phyloP scores from a whole-genome alignment of 2,329 filamentous ascomycete species.

The Penicillium sp. region DNA sequence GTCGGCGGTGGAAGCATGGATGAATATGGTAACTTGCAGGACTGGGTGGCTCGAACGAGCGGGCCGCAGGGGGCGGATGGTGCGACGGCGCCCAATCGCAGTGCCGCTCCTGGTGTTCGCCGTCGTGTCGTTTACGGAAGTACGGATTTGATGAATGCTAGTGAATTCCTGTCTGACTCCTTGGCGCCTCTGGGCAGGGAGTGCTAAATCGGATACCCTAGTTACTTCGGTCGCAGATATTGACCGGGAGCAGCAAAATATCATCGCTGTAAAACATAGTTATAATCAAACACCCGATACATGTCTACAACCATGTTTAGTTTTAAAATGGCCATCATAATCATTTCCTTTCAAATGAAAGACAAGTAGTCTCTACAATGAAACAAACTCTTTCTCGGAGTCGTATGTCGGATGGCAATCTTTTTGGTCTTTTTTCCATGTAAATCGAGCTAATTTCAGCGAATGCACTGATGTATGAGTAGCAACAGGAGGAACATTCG shows the following conservation, averaged over 20 bases:
- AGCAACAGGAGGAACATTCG: too few species aligned
- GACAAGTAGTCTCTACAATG: too few species aligned
- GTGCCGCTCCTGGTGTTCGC: conserved; percentile 47
- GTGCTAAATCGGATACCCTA: conserved; percentile 42
- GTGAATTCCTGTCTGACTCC: conserved; percentile 63
- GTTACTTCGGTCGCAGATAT: conserved; percentile 4
- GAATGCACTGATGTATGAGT: too few species aligned
- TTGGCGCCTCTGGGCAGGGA: conserved; percentile 62
- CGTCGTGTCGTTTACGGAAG: conserved; percentile 92
- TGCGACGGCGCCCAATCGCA: conserved; percentile 30
- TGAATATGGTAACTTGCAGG: conserved; percentile 95
- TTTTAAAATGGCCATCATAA: not conserved
- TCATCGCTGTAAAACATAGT: conserved; percentile 24
- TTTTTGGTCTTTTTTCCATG: too few species aligned
- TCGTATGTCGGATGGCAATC: too few species aligned
- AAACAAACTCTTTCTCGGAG: too few species aligned
- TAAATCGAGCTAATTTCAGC: too few species aligned
- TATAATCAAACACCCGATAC: conserved; percentile 21
- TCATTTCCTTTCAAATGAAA: too few species aligned
- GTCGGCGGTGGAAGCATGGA: conserved; percentile 98
- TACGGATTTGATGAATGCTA: conserved; percentile 72
- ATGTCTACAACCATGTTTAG: not conserved
- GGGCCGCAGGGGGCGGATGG: conserved; percentile 57
- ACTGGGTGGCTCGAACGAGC: conserved; percentile 83
- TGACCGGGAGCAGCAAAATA: conserved; percentile 5